phyloP scores from a whole-genome alignment of 768 basidiomycete species.

The Lactarius tabidus region DNA sequence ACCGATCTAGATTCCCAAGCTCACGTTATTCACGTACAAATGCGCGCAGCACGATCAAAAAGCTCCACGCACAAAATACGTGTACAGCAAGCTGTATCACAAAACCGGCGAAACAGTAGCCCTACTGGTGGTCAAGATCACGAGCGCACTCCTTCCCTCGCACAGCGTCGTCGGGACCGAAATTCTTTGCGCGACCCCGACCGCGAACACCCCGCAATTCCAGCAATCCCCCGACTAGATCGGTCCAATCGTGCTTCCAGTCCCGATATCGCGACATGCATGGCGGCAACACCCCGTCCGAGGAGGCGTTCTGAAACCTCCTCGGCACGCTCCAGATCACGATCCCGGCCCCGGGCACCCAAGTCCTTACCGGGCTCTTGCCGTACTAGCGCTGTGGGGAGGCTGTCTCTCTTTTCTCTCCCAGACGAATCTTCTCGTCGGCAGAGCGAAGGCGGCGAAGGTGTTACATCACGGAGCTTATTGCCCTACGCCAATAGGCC shows the following conservation, averaged over 20 bases:
- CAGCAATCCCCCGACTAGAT: neutral
- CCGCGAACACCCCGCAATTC: constrained; percentile 6
- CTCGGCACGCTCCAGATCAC: constrained; percentile 29
- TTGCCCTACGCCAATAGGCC: constrained; percentile 20
- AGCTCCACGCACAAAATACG: constrained; percentile 6
- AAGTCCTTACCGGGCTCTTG: constrained; percentile 23
- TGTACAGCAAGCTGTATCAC: constrained; percentile 9
- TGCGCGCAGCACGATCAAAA: constrained; percentile 16
- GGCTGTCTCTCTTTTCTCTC: constrained; percentile 16
- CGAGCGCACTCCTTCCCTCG: constrained; percentile 1
- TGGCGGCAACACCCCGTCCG: constrained; percentile 34
- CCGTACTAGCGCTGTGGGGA: constrained; percentile 24
- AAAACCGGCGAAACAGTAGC: constrained; percentile 3
- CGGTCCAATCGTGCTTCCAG: constrained; percentile 27
- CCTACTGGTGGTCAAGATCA: neutral
- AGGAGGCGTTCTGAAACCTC: constrained; percentile 29
- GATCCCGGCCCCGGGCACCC: constrained; percentile 19
- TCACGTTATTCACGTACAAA: constrained; percentile 11
- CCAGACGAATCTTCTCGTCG: constrained; percentile 20
- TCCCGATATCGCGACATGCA: constrained; percentile 33
- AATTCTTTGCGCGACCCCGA: neutral
- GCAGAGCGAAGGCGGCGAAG: constrained; percentile 25
- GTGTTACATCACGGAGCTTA: constrained; percentile 22
- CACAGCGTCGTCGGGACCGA: constrained; percentile 8
- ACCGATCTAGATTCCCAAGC: constrained; percentile 17